Base-by-base conservation (phyloP, 768 basidiomycete species). In the Phylloporus scabripes region DNA sequence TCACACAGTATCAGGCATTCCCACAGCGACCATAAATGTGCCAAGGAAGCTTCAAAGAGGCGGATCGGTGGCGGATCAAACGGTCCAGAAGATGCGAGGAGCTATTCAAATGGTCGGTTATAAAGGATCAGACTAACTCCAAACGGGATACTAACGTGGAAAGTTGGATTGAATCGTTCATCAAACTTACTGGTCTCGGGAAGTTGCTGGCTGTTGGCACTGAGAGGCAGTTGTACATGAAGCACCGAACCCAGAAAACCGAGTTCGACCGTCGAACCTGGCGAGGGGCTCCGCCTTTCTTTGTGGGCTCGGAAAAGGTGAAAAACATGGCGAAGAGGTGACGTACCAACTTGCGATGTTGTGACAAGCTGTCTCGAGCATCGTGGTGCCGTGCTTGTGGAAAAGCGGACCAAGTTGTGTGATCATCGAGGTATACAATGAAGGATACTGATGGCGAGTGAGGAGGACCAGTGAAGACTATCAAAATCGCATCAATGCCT, bases 1-100 rank as follows among this genome's bases (percentile, higher is more conserved):
- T 99, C 94, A 53, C 86, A 90, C 9, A 97, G 74, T 0, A 97
- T 75, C 0, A 97, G 71, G 47, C 93, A 93, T 67, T 99, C 95
- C 95, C 95, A 99, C 46, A 86, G 76, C 5, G 88, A 86, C 87
- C 86, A 89, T 21, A 88, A 64, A 55, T 87, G 78, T 3, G 82
- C 64, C 23, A 87, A 56, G 14, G 78, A 77, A 0, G 83, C 79
- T 58, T 85, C 83, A 51, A 87, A 83, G 7, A 82, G 72, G 9
- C 73, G 63, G 45, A 85, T 57, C 12, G 82, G 81, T 12, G 80
- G 78, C 20, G 80, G 82, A 32, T 73, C 55, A 20, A 81, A 72
- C 0, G 84, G 77, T 8, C 81, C 70, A 3, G 81, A 72, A 0
- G 82, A 81, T 0, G 87, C 87, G 11, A 88, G 71, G 38, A 92